A percentile compares a stretch with the other conserved stretches of the same genome.
Evolutionary conservation across 129 eudicot genomes (phyloP).

Genomic region (Apium graveolens): DNA sequence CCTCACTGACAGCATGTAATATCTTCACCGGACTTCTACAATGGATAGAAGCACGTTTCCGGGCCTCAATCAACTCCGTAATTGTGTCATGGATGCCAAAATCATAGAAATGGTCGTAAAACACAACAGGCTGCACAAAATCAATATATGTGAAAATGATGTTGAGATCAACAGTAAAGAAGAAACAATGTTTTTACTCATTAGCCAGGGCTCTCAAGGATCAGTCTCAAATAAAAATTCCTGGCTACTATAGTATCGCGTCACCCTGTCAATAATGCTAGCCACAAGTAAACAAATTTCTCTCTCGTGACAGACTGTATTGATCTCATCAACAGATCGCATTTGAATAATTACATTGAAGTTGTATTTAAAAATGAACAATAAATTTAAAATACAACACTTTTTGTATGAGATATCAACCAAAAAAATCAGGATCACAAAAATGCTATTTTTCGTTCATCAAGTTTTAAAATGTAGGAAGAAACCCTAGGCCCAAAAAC

Average conservation of each 20-base stretch:
- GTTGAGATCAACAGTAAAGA: neutral
- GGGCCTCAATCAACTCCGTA: conserved; percentile 40
- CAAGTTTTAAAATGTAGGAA: neutral
- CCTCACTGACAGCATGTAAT: conserved; percentile 45
- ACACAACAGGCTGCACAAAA: conserved; percentile 45
- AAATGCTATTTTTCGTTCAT: neutral
- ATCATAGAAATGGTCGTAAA: conserved; percentile 59
- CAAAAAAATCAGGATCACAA: neutral
- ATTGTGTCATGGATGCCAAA: conserved; percentile 47
- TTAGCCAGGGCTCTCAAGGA: neutral
- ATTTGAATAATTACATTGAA: neutral
- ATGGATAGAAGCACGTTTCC: conserved; percentile 49
- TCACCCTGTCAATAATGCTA: neutral
- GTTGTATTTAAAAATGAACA: neutral
- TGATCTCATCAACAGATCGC: neutral
- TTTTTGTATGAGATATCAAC: neutral
- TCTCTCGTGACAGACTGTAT: neutral
- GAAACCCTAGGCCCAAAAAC: neutral
- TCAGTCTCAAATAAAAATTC: neutral
- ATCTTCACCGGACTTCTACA: conserved; percentile 58
- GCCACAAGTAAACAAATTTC: neutral
- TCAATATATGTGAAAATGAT: neutral
- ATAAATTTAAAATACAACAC: neutral
- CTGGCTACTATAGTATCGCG: neutral
- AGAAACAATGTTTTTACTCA: too few relatives aligned